Evolutionary conservation across 768 basidiomycete genomes (phyloP).

Genomic region (Daedaleopsis nitida): DNA sequence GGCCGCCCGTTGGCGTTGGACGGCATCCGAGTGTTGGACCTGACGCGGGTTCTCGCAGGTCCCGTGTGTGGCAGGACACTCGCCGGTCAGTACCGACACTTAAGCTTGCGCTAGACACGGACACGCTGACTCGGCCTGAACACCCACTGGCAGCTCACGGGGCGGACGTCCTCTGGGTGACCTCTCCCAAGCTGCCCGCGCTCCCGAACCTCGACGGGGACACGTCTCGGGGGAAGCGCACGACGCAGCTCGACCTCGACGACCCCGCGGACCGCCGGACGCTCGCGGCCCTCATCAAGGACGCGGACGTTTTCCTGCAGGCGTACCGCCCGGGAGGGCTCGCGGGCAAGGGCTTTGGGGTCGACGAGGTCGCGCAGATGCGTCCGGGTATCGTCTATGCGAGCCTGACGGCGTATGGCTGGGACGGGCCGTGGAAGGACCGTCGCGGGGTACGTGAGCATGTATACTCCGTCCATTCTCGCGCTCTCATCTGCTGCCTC

Average conservation of each 20-base stretch:
- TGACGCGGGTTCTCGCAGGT: slow-evolving; percentile 61
- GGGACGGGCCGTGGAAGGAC: slow-evolving; percentile 57
- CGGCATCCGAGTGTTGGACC: slow-evolving; percentile 56
- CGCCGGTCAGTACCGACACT: slow-evolving; percentile 42
- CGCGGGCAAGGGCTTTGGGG: slow-evolving; percentile 49
- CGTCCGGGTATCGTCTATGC: slow-evolving; percentile 56
- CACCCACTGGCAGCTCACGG: slow-evolving; percentile 45
- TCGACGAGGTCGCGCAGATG: slow-evolving; percentile 37
- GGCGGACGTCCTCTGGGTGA: slow-evolving; percentile 57
- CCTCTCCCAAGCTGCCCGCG: slow-evolving; percentile 55
- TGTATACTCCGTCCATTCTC: not conserved
- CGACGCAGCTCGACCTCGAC: slow-evolving; percentile 58
- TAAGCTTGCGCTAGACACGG: not conserved
- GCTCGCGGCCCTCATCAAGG: slow-evolving; percentile 39
- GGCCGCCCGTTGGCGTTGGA: slow-evolving; percentile 40
- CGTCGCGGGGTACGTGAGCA: slow-evolving; percentile 46
- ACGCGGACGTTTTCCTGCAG: slow-evolving; percentile 62
- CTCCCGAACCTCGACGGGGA: slow-evolving; percentile 55
- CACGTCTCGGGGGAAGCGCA: slow-evolving; percentile 64
- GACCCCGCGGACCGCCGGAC: slow-evolving; percentile 31
- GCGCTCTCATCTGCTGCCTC: not conserved
- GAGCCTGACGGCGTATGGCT: slow-evolving; percentile 56
- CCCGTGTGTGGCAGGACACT: slow-evolving; percentile 58
- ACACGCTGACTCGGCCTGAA: not conserved
- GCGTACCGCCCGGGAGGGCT: slow-evolving; percentile 58